Base-by-base conservation (phyloP, 768 basidiomycete genomes). In the Hirschioporus abietinus region DNA sequence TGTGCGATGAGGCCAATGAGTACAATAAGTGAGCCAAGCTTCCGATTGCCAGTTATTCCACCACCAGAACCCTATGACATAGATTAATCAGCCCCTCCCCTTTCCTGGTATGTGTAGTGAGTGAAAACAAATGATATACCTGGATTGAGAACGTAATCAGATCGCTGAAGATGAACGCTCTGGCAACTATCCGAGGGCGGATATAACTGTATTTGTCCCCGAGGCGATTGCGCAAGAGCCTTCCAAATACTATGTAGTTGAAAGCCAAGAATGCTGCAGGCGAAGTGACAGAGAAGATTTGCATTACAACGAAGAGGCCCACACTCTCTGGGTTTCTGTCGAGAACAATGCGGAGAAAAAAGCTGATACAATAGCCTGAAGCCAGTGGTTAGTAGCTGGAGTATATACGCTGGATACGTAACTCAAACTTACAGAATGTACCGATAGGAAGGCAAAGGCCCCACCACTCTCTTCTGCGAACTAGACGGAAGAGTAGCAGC, bases 161-260 rank as follows among this genome's bases (percentile, higher is more conserved):
- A 64, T 78, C 76, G 24, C 76, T 74, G 52, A 70, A 8, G 60
- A 77, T 35, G 25, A 78, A 77, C 26, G 71, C 70, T 35, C 35
- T 58, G 1, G 71, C 71, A 0, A 73, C 71, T 27, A 66, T 70
- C 58, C 74, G 70, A 15, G 76, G 77, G 30, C 66, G 66, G 63
- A 77, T 71, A 25, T 70, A 34, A 10, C 72, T 73, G 57, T 76
- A 68, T 12, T 60, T 67, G 59, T 66, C 70, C 0, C 70, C 65
- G 17, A 71, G 65, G 8, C 70, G 74, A 9, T 58, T 63, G 60
- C 69, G 57, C 0, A 74, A 58, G 20, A 78, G 70, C 26, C 70
- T 69, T 4, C 78, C 76, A 24, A 74, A 77, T 8, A 76, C 64
- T 26, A 78, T 74, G 62, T 76, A 77, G 63, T 77, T 72, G 57